These are phyloP conservation scores for Saccharomyces hybrid DNA, from an alignment of 1,139 yeast species.

Conservation along the genomic window DNA sequence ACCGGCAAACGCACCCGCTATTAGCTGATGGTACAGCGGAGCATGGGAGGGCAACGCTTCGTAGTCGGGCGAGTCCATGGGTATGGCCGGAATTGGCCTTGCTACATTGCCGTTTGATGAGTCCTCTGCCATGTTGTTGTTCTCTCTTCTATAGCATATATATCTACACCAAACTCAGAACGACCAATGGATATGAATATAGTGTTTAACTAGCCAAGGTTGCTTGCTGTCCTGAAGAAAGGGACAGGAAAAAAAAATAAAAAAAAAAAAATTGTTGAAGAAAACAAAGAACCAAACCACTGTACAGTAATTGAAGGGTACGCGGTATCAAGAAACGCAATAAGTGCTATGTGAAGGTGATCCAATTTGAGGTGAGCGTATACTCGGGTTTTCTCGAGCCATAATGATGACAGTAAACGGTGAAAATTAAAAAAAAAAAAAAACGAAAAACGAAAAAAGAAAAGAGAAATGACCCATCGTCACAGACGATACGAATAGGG, in stretches of 20 bases:
- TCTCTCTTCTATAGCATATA: neutral
- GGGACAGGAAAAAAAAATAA: neutral
- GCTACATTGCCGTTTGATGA: neutral
- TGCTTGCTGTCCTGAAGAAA: neutral
- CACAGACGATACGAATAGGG: neutral
- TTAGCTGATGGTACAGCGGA: constrained; percentile 68
- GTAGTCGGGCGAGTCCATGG: constrained; percentile 43
- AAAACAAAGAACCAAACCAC: neutral
- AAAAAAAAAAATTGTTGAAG: neutral
- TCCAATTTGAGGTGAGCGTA: neutral
- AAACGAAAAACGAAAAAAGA: too few species aligned
- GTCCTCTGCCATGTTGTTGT: neutral
- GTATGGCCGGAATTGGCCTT: neutral
- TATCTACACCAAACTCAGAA: neutral
- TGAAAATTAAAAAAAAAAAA: neutral
- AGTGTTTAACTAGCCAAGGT: neutral
- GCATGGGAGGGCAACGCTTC: constrained; percentile 89
- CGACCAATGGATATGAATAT: neutral
- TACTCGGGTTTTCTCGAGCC: neutral
- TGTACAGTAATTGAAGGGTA: neutral
- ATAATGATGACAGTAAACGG: neutral
- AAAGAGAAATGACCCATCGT: neutral
- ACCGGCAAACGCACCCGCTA: constrained; percentile 96
- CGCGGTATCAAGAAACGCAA: neutral
- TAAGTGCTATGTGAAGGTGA: neutral